A percentile compares a stretch with the other conserved stretches of the same genome.
These are phyloP conservation scores for Zopfia rhizophila DNA, from an alignment of 2,329 filamentous ascomycete genomes.

Conservation along the genomic window DNA sequence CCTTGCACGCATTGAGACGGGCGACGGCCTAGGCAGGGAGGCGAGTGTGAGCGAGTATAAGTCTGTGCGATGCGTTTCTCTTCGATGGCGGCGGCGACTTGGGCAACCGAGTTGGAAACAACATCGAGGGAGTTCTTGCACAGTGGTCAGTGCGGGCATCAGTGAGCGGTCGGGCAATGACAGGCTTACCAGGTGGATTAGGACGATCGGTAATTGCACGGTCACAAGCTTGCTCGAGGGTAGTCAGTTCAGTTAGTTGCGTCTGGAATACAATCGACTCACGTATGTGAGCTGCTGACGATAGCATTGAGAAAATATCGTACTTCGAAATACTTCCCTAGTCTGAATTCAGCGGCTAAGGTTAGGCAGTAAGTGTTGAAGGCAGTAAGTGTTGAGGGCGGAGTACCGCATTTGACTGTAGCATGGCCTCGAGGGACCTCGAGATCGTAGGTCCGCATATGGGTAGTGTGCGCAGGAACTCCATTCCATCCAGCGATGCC, in stretches of 20 bases:
- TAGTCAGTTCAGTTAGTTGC: constrained; percentile 26
- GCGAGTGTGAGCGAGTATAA: constrained; percentile 33
- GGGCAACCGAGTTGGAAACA: constrained; percentile 64
- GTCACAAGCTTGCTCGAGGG: constrained; percentile 58
- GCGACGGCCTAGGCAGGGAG: constrained; percentile 42
- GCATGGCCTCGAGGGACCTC: constrained; percentile 62
- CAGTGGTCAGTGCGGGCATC: constrained; percentile 17
- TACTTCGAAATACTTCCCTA: constrained; percentile 66
- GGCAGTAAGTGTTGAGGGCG: too few relatives aligned
- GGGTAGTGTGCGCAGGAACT: constrained; percentile 56
- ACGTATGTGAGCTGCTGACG: constrained; percentile 57
- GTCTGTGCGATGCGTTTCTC: constrained; percentile 55
- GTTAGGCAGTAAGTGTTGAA: constrained; percentile 6
- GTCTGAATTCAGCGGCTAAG: constrained; percentile 16
- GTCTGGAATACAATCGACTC: constrained; percentile 17
- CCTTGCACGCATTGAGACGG: constrained; percentile 58
- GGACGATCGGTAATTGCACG: constrained; percentile 65
- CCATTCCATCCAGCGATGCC: constrained; percentile 60
- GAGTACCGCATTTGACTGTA: constrained; percentile 62
- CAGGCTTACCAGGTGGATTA: constrained; percentile 62
- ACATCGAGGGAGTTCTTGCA: constrained; percentile 64
- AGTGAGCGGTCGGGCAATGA: neutral
- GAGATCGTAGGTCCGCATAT: constrained; percentile 61
- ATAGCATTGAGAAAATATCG: constrained; percentile 65
- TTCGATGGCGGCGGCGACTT: constrained; percentile 66